These are phyloP conservation scores for Primulina eburnea DNA, from an alignment of 257 asterid genomes.

Conservation along the genomic window DNA sequence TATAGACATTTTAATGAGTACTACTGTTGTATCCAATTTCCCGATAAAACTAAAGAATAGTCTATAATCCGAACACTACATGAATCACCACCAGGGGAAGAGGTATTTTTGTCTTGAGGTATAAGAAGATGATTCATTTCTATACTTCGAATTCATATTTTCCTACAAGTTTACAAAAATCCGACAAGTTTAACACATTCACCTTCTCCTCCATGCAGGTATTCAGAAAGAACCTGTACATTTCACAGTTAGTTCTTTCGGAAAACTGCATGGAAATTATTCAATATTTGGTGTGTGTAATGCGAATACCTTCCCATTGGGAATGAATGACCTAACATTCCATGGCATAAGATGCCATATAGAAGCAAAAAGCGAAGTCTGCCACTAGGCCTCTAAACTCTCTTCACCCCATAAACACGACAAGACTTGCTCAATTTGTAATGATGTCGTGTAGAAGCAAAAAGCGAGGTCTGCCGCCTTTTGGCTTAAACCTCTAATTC, in stretches of 20 bases:
- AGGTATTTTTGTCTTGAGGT: not conserved
- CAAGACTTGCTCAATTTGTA: not conserved
- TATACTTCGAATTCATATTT: slow-evolving; percentile 11
- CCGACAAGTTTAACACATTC: slow-evolving; percentile 17
- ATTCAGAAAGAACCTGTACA: slow-evolving; percentile 61
- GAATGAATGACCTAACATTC: slow-evolving; percentile 22
- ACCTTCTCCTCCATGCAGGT: slow-evolving; percentile 37
- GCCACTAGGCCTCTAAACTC: slow-evolving; percentile 49
- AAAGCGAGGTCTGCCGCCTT: slow-evolving; percentile 44
- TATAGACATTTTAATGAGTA: not conserved
- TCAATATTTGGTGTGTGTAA: slow-evolving; percentile 15
- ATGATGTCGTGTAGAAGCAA: too few relatives aligned
- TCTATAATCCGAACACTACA: too few relatives aligned
- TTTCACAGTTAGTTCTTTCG: slow-evolving; percentile 64
- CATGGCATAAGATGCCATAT: slow-evolving; percentile 23
- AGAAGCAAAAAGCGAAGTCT: slow-evolving; percentile 28
- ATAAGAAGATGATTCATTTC: slow-evolving; percentile 20
- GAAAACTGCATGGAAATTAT: slow-evolving; percentile 47
- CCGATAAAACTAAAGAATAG: not conserved
- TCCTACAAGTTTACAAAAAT: slow-evolving; percentile 17
- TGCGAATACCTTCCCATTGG: slow-evolving; percentile 45
- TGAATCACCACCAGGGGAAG: not conserved
- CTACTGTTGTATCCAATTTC: not conserved
- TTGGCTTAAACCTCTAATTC: slow-evolving; percentile 46
- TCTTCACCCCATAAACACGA: slow-evolving; percentile 27